A percentile compares a stretch with the other conserved stretches of the same genome.
Conservation (phyloP, 2,329 filamentous ascomycete species). For the Monosporascus sp. region DNA sequence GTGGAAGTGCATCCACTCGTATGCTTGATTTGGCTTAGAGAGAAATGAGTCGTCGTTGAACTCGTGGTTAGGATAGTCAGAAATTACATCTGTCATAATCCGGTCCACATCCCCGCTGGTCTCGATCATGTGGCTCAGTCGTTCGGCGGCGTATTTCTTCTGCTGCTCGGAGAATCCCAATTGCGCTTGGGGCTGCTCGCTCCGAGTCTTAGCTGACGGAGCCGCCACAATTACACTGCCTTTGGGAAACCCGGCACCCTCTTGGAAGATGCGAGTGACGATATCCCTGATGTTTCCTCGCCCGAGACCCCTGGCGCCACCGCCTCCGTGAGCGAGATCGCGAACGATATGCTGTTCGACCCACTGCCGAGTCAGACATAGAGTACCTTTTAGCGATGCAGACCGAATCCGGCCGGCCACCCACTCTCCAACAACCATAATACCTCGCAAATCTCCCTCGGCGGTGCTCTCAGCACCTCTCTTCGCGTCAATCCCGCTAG, state of each 20-base stretch:
- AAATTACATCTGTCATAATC: conserved; percentile 78
- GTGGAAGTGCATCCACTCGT: conserved; percentile 95
- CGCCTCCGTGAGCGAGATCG: conserved; percentile 65
- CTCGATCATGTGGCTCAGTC: conserved; percentile 70
- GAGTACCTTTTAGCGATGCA: conserved; percentile 34
- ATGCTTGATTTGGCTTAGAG: conserved; percentile 71
- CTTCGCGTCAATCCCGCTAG: conserved; percentile 62
- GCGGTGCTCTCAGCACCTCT: conserved; percentile 63
- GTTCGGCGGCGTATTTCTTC: conserved; percentile 67
- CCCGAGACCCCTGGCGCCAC: conserved; percentile 65
- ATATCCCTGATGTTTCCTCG: conserved; percentile 70
- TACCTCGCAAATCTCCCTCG: conserved; percentile 69
- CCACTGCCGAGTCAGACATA: conserved; percentile 66
- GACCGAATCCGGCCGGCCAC: conserved; percentile 66
- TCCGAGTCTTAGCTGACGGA: conserved; percentile 38
- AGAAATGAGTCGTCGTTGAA: conserved; percentile 92
- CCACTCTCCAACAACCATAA: conserved; percentile 87
- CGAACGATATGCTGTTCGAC: conserved; percentile 66
- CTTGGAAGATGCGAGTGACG: conserved; percentile 70
- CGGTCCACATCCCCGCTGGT: conserved; percentile 74
- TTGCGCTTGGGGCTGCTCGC: conserved; percentile 52
- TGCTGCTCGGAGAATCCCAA: conserved; percentile 68
- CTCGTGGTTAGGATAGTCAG: conserved; percentile 77
- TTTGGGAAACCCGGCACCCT: conserved; percentile 72
- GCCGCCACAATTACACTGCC: conserved; percentile 36